Percentiles rank a stretch among this genome's conserved stretches.
Evolutionary conservation across 2,329 filamentous ascomycete genomes (phyloP).

Genomic region (Macrophomina pseudophaseolina): DNA sequence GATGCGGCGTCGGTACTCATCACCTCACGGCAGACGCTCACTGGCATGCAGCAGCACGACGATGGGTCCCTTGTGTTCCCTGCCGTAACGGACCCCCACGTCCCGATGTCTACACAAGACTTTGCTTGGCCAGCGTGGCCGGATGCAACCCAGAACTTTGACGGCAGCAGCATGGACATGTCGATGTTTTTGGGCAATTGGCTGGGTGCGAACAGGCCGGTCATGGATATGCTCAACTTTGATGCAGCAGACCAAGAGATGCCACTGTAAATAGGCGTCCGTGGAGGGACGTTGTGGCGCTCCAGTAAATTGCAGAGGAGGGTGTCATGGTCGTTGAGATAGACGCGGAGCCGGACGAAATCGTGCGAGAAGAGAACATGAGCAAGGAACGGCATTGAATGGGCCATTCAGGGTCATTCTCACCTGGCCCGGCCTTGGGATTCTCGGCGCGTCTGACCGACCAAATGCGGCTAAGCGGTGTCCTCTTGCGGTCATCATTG

Average conservation of each 20-base stretch:
- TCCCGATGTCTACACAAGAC: conserved; percentile 36
- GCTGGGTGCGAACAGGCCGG: conserved; percentile 16
- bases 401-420: background rate
- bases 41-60: conserved; percentile 27
- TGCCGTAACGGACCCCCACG: conserved; percentile 34
- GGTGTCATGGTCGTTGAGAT: background rate
- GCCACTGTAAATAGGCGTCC: background rate
- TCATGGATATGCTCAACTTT: conserved; percentile 20
- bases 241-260: background rate
- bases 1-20: conserved; percentile 28
- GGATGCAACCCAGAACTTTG: background rate
- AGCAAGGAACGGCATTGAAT: background rate
- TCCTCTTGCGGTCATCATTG: background rate
- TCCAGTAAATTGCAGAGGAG: background rate
- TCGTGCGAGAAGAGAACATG: background rate
- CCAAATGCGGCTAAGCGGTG: background rate
- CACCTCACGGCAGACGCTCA: conserved; percentile 27
- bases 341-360: background rate
- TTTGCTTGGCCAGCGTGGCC: conserved; percentile 16
- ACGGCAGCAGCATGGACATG: conserved; percentile 15
- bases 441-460: background rate
- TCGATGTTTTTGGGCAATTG: conserved; percentile 21
- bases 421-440: background rate
- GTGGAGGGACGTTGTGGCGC: too few relatives aligned
- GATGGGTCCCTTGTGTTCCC: conserved; percentile 33